Base-by-base conservation (phyloP, 192 early-diverging fungal genomes). In the Coemansia sp. region DNA sequence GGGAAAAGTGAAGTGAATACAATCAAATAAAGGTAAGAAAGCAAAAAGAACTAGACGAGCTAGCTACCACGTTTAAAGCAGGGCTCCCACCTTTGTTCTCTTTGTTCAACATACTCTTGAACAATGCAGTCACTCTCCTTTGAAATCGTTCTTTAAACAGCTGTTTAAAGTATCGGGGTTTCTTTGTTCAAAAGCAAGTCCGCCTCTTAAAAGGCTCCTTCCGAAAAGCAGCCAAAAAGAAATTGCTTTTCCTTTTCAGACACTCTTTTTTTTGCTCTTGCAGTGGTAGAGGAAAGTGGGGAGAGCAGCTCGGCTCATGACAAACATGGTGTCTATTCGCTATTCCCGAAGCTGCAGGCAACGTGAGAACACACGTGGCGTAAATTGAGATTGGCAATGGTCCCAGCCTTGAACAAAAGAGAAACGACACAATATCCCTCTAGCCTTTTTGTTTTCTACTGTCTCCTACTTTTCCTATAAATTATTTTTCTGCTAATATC, bases 301-400 rank as follows among this genome's bases (percentile, higher is more conserved):
- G 27, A 15, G 54, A 31, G 29, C 54, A 31, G 54, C 54, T 51
- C 49, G 22, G 49, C n/a, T 51, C 49, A 3, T 8, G 20, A 22
- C 9, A 16, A 13, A 31, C 54, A 27, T 31, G 54, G 27, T 15
- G 54, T 10, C 27, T 13, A 55, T 55, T 55, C 27, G 31, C 24
- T 55, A 2, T 5, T 31, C 54, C 49, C 54, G 54, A 29, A 27
- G 54, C 27, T 15, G 27, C 12, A 10, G 3, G 24, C 54, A 55
- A 55, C 54, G 54, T 55, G 54, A 29, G 54, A 55, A 31, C 27
- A 29, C 54, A 31, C 54, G 27, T 55, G 54, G 54, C 54, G 27
- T 55, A 29, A 11, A 31, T 27, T 52, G 51, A 20, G n/a, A 27
- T 31, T 27, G 24, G 9, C 54, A 31, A 55, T 55, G 54, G 54